Conservation (phyloP, 2,329 filamentous ascomycete species). For the Fusarium austroafricanum region DNA sequence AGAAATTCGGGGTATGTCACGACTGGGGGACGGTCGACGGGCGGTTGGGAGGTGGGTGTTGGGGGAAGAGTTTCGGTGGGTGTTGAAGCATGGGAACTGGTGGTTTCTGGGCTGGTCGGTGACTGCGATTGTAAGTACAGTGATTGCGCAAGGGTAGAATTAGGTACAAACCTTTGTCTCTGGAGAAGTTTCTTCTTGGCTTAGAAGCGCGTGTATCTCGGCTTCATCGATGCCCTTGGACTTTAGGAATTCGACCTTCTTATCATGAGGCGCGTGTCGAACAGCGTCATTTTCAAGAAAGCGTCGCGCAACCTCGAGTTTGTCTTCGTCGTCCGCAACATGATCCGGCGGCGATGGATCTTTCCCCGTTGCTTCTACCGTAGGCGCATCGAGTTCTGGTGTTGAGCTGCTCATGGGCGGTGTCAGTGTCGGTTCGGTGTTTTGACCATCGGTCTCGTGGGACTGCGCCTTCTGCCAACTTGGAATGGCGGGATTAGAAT, state of each 20-base stretch:
- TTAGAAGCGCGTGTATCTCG: slow-evolving; percentile 76
- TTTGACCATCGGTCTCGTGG: slow-evolving; percentile 31
- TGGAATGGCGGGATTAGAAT: slow-evolving; percentile 49
- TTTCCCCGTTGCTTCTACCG: slow-evolving; percentile 3
- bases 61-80: slow-evolving; percentile 44
- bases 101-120: slow-evolving; percentile 8
- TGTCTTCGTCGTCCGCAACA: slow-evolving; percentile 35
- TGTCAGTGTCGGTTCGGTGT: slow-evolving; percentile 33
- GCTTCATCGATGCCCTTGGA: slow-evolving; percentile 77
- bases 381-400: slow-evolving; percentile 32
- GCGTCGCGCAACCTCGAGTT: slow-evolving; percentile 72
- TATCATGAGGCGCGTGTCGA: slow-evolving; percentile 73
- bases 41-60: slow-evolving; percentile 36
- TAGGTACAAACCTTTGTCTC: slow-evolving; percentile 31
- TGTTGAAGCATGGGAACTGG: slow-evolving; percentile 23
- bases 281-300: slow-evolving; percentile 84
- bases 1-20: slow-evolving; percentile 79
- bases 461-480: slow-evolving; percentile 48
- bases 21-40: slow-evolving; percentile 66
- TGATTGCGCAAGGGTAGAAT: neutral
- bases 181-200: slow-evolving; percentile 35
- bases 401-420: slow-evolving; percentile 29
- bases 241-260: slow-evolving; percentile 80
- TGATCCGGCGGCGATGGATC: slow-evolving; percentile 7
- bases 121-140: neutral